Evolutionary conservation across 495 filamentous ascomycete genomes (phyloP).

Genomic region (Tetracladium marchalianum): DNA sequence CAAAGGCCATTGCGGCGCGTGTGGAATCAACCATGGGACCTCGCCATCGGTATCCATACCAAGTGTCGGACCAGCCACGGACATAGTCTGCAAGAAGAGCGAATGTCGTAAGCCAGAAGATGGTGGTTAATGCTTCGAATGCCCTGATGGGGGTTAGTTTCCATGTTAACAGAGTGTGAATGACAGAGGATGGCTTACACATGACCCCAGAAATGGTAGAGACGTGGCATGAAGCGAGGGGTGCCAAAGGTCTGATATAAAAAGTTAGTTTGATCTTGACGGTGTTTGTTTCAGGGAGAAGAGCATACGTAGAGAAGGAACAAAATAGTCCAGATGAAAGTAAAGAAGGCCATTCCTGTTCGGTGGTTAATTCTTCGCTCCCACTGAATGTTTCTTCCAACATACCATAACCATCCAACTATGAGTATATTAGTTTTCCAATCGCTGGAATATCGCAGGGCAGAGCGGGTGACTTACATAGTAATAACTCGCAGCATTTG

Average conservation of each 20-base stretch:
- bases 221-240: conserved; percentile 1
- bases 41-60: no score
- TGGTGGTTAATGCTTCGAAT: conserved; percentile 3
- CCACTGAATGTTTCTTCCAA: neutral
- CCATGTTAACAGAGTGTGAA: neutral
- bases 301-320: conserved; percentile 4
- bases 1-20: no score
- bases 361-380: neutral
- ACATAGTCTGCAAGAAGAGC: conserved; percentile 6
- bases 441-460: neutral
- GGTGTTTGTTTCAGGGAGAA: neutral
- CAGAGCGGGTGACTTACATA: conserved; percentile 1
- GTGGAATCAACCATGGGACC: no score
- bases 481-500: conserved; percentile 1
- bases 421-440: neutral
- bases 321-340: conserved; percentile 6
- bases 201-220: conserved; percentile 9
- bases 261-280: neutral
- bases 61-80: neutral
- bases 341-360: conserved; percentile 4
- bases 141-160: neutral
- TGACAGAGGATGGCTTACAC: neutral
- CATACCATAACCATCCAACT: conserved; percentile 2
- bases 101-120: conserved; percentile 13
- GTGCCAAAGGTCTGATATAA: neutral